Conservation (phyloP, 129 eudicot species). For the Solidago caesia region DNA sequence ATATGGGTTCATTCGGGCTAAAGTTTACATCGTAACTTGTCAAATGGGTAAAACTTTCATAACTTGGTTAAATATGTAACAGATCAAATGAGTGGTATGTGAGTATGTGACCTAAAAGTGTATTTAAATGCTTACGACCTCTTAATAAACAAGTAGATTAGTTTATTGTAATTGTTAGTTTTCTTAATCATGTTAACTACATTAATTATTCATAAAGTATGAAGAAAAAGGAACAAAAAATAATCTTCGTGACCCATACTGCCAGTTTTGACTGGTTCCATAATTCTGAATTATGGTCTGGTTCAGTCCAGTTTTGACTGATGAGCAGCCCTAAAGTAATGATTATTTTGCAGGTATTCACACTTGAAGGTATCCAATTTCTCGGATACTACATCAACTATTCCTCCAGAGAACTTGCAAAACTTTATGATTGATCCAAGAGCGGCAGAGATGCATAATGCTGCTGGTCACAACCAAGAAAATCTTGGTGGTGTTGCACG, state of each 20-base stretch:
- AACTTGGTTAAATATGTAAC: not conserved
- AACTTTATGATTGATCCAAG: slow-evolving; percentile 75
- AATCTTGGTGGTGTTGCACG: slow-evolving; percentile 22
- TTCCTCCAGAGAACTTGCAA: slow-evolving; percentile 91
- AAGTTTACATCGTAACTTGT: not conserved
- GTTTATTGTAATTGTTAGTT: not conserved
- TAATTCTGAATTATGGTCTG: not conserved
- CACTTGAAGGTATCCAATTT: slow-evolving; percentile 83
- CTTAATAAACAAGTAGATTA: not conserved
- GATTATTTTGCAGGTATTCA: slow-evolving; percentile 50
- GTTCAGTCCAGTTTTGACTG: not conserved
- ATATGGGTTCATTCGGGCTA: not conserved
- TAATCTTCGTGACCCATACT: not conserved
- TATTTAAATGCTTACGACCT: not conserved
- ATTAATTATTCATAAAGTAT: not conserved
- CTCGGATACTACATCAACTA: slow-evolving; percentile 81
- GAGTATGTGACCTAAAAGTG: not conserved
- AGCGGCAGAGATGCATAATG: slow-evolving; percentile 47
- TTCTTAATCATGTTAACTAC: not conserved
- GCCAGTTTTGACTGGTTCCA: not conserved
- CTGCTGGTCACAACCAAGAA: slow-evolving; percentile 27
- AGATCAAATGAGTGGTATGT: not conserved
- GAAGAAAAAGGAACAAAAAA: not conserved
- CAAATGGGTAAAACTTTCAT: not conserved
- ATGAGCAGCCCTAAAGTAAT: not conserved